Evolutionary conservation across 208 protist species (phyloP).

Genomic region (Tetramitus jugosus): DNA sequence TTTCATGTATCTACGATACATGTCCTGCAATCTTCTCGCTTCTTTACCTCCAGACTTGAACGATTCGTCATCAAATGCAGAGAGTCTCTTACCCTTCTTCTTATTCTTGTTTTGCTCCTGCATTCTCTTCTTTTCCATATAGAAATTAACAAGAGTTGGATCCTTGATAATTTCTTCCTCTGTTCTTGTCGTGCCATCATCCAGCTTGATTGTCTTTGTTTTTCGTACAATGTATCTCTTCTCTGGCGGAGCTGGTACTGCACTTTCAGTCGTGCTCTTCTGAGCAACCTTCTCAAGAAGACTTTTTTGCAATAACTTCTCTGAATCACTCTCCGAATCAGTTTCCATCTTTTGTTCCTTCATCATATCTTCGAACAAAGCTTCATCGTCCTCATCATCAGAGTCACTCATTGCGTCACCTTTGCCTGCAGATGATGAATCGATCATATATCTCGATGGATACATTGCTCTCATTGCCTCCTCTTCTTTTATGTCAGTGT

Average conservation of each 20-base stretch:
- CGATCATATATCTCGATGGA: background rate
- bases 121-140: background rate
- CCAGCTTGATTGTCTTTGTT: background rate
- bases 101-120: background rate
- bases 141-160: background rate
- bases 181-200: background rate
- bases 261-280: background rate
- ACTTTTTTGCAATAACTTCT: background rate
- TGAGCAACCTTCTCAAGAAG: background rate
- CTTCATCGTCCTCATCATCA: background rate
- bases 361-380: background rate
- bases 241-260: background rate
- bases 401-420: background rate
- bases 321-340: background rate
- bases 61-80: no score
- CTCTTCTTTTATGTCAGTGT: background rate
- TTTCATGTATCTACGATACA: no score
- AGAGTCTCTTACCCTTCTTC: background rate
- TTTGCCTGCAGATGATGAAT: background rate
- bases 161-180: conserved; percentile 14
- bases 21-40: background rate
- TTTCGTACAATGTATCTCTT: conserved; percentile 4
- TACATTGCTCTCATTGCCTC: background rate
- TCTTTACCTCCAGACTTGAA: background rate
- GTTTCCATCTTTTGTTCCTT: background rate